Conservation (phyloP, 1,284 basidiomycete species). For the Xerocomus minutiporus region DNA sequence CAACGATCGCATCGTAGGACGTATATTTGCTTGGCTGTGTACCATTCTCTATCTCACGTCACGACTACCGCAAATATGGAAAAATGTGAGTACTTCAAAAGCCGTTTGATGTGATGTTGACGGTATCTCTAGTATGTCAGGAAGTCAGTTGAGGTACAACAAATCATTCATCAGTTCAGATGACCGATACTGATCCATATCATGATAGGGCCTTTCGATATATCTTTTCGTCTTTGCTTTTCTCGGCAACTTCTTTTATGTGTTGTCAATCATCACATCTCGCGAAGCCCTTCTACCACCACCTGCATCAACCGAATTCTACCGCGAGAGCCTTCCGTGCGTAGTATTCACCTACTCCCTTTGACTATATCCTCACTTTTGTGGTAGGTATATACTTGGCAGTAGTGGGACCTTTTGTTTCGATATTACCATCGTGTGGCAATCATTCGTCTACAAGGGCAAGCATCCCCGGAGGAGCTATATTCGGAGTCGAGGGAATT, state of each 20-base stretch:
- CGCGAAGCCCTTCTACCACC: conserved; percentile 52
- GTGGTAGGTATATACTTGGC: conserved; percentile 72
- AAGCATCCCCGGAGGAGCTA: conserved; percentile 26
- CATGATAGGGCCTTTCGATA: conserved; percentile 77
- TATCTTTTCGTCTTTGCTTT: conserved; percentile 90
- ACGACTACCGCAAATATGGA: conserved; percentile 93
- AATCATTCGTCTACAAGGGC: conserved; percentile 51
- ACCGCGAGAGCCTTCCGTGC: conserved; percentile 73
- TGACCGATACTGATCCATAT: conserved; percentile 11
- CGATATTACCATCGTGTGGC: conserved; percentile 79
- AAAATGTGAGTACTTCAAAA: conserved; percentile 69
- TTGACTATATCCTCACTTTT: conserved; percentile 5
- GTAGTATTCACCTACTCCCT: conserved; percentile 28
- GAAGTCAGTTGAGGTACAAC: conserved; percentile 78
- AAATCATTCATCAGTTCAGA: not conserved
- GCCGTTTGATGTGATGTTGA: conserved; percentile 4
- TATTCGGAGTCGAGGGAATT: conserved; percentile 31
- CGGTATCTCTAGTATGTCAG: conserved; percentile 62
- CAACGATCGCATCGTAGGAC: conserved; percentile 67
- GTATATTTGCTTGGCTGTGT: conserved; percentile 89
- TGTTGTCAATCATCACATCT: conserved; percentile 74
- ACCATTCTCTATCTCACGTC: conserved; percentile 89
- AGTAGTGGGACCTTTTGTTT: conserved; percentile 87
- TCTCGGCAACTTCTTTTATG: conserved; percentile 86
- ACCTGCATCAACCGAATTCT: conserved; percentile 52